Conservation (phyloP, 2,329 filamentous ascomycete species). For the Chaetomiaceae sp. region DNA sequence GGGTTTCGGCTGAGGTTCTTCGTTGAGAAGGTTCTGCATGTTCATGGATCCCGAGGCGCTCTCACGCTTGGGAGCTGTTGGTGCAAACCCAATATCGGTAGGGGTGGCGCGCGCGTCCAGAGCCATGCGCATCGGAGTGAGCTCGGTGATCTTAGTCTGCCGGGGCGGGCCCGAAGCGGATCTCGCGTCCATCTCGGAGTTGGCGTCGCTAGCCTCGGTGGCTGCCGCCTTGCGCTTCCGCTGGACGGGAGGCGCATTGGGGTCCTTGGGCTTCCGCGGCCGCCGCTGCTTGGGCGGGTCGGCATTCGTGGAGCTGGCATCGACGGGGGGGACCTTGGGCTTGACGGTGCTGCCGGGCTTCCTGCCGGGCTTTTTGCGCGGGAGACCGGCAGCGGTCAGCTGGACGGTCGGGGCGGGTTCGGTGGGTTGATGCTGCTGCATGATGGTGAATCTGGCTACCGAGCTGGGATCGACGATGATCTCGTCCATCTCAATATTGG, state of each 20-base stretch:
- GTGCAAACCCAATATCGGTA: slow-evolving; percentile 34
- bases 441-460: slow-evolving; percentile 32
- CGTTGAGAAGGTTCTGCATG: slow-evolving; percentile 50
- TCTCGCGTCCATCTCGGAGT: slow-evolving; percentile 34
- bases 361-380: slow-evolving; percentile 60
- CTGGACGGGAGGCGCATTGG: slow-evolving; percentile 51
- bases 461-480: slow-evolving; percentile 44
- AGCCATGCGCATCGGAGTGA: slow-evolving; percentile 36
- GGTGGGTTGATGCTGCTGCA: slow-evolving; percentile 31
- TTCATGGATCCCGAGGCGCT: slow-evolving; percentile 49
- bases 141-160: slow-evolving; percentile 41
- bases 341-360: slow-evolving; percentile 54
- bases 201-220: slow-evolving; percentile 34
- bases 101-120: slow-evolving; percentile 29
- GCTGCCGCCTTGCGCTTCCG: slow-evolving; percentile 51
- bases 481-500: slow-evolving; percentile 45
- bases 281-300: slow-evolving; percentile 49
- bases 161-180: slow-evolving; percentile 34
- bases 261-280: slow-evolving; percentile 55
- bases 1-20: slow-evolving; percentile 45
- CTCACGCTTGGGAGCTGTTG: slow-evolving; percentile 50
- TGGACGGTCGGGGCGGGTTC: slow-evolving; percentile 39
- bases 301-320: slow-evolving; percentile 33
- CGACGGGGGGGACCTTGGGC: slow-evolving; percentile 33
- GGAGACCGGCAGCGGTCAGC: slow-evolving; percentile 54